Evolutionary conservation across 345 rosid genomes (phyloP).

Genomic region (Boechera stricta): DNA sequence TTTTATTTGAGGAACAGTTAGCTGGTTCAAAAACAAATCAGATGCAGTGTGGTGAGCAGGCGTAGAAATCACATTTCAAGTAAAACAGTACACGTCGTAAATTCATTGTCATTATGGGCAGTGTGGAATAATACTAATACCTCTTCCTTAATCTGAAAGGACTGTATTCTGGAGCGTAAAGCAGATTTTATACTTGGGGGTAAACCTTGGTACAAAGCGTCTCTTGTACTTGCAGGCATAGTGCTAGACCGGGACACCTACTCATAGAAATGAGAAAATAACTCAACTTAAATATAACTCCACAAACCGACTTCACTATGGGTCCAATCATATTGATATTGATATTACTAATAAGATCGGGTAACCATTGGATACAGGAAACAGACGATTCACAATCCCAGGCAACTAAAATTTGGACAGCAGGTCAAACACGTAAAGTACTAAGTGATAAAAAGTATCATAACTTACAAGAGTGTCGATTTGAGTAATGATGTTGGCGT

Average conservation of each 20-base stretch:
- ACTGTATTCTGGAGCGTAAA: slow-evolving; percentile 72
- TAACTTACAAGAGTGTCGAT: slow-evolving; percentile 92
- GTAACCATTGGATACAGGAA: background rate
- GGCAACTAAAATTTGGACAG: slow-evolving; percentile 3
- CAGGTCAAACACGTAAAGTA: slow-evolving; percentile 12
- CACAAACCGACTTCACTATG: background rate
- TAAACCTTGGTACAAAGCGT: slow-evolving; percentile 92
- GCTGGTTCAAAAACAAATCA: slow-evolving; percentile 51
- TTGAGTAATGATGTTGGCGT: slow-evolving; percentile 92
- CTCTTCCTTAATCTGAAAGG: slow-evolving; percentile 81
- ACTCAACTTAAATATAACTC: background rate
- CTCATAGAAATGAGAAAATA: slow-evolving; percentile 33
- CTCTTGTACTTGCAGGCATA: slow-evolving; percentile 91
- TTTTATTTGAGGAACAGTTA: slow-evolving; percentile 77
- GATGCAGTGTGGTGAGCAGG: slow-evolving; percentile 30
- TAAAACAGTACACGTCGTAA: background rate
- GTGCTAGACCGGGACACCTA: slow-evolving; percentile 96
- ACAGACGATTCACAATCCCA: slow-evolving; percentile 4
- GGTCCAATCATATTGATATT: background rate
- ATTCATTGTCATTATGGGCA: background rate
- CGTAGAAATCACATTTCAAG: slow-evolving; percentile 23
- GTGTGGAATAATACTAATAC: slow-evolving; percentile 44
- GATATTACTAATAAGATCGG: background rate
- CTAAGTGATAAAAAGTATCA: slow-evolving; percentile 7
- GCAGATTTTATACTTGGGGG: slow-evolving; percentile 89